phyloP scores from a whole-genome alignment of 306 rosid genomes.

The Quercus cerris region DNA sequence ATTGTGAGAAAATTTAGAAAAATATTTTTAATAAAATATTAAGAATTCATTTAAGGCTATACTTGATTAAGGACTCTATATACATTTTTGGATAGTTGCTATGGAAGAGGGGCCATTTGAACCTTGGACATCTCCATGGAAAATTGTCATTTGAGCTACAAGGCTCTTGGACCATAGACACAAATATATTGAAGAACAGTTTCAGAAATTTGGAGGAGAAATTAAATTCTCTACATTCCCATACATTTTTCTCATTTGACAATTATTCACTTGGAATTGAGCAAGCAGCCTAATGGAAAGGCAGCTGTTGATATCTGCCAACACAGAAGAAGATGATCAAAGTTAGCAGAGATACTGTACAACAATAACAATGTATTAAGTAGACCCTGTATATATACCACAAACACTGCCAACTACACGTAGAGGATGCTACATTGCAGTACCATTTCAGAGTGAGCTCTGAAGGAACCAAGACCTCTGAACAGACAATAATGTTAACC shows the following conservation, averaged over 20 bases:
- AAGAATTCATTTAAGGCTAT: too few relatives aligned
- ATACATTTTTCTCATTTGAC: neutral
- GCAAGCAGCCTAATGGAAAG: neutral
- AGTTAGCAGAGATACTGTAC: neutral
- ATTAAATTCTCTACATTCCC: too few relatives aligned
- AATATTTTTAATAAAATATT: too few relatives aligned
- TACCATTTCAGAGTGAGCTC: neutral
- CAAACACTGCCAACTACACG: neutral
- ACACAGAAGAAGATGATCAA: neutral
- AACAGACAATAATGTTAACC: neutral
- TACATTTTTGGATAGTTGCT: too few relatives aligned
- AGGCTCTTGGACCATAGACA: too few relatives aligned
- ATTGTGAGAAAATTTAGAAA: too few relatives aligned
- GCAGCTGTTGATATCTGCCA: neutral
- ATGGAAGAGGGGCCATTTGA: too few relatives aligned
- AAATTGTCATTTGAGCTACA: too few relatives aligned
- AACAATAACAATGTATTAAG: neutral
- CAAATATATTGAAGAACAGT: too few relatives aligned
- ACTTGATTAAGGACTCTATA: too few relatives aligned
- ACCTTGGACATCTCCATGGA: too few relatives aligned
- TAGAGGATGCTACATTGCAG: neutral
- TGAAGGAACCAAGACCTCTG: neutral
- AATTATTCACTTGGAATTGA: neutral
- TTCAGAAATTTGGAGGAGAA: too few relatives aligned
- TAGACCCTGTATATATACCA: neutral